Conservation (phyloP, 768 basidiomycete genomes). For the Pleurotus djamor region DNA sequence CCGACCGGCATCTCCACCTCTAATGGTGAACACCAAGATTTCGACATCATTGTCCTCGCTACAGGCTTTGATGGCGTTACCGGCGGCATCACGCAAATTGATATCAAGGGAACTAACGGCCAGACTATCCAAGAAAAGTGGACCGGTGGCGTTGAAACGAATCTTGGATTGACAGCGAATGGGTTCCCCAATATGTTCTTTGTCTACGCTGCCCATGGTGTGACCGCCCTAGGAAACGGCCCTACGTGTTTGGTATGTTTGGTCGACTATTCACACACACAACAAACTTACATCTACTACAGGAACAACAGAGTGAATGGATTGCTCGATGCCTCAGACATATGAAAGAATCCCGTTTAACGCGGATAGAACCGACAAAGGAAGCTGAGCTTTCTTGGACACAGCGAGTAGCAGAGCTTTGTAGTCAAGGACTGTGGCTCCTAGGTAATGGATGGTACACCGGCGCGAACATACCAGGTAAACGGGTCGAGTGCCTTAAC, state of each 20-base stretch:
- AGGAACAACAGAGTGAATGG: conserved; percentile 18
- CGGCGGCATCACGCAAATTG: conserved; percentile 12
- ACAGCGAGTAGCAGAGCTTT: conserved; percentile 1
- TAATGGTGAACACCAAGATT: conserved; percentile 9
- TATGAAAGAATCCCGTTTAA: conserved; percentile 6
- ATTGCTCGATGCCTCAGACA: conserved; percentile 10
- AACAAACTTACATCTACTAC: neutral
- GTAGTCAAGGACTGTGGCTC: neutral
- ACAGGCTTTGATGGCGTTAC: conserved; percentile 15
- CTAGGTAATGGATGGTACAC: conserved; percentile 12
- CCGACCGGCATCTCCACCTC: conserved; percentile 10
- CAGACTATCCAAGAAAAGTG: conserved; percentile 13
- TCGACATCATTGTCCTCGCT: conserved; percentile 14
- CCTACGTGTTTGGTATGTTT: conserved; percentile 12
- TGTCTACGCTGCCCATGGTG: conserved; percentile 13
- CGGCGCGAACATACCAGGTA: conserved; percentile 13
- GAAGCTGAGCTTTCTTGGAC: conserved; percentile 13
- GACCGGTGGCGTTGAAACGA: conserved; percentile 11
- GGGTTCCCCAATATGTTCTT: conserved; percentile 16
- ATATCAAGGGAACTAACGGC: conserved; percentile 13
- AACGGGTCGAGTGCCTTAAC: conserved; percentile 11
- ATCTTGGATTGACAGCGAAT: conserved; percentile 13
- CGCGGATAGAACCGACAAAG: conserved; percentile 10
- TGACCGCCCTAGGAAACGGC: conserved; percentile 12
- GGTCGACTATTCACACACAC: neutral